Evolutionary conservation across 179 eudicot genomes (phyloP).

Genomic region (Beta corolliflora): DNA sequence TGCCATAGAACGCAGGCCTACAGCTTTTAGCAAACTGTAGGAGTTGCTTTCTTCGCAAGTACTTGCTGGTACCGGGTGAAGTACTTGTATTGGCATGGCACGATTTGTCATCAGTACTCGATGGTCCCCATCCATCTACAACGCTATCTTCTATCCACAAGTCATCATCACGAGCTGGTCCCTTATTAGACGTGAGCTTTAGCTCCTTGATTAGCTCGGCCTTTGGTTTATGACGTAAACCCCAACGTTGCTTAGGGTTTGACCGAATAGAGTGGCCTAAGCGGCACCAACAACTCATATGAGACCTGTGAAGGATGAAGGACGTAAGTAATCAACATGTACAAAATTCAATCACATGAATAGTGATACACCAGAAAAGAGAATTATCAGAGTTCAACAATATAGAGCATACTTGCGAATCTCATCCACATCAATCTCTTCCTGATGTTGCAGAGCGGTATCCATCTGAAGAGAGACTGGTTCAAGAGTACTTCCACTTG

Average conservation of each 20-base stretch:
- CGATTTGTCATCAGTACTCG: constrained; percentile 33
- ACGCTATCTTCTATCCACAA: constrained; percentile 46
- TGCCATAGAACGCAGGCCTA: constrained; percentile 95
- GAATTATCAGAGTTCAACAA: background rate
- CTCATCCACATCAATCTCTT: constrained; percentile 43
- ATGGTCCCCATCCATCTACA: constrained; percentile 60
- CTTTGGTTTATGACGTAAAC: constrained; percentile 72
- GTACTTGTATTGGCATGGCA: constrained; percentile 34
- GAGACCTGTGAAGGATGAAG: constrained; percentile 55
- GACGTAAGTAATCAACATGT: constrained; percentile 9
- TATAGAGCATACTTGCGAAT: constrained; percentile 55
- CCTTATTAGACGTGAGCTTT: constrained; percentile 56
- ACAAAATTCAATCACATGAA: background rate
- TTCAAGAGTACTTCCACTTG: constrained; percentile 27
- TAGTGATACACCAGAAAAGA: background rate
- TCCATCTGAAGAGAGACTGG: constrained; percentile 68
- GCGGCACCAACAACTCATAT: constrained; percentile 65
- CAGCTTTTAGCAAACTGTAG: constrained; percentile 89
- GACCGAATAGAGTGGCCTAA: constrained; percentile 57
- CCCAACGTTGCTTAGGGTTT: constrained; percentile 62
- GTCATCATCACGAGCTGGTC: constrained; percentile 50
- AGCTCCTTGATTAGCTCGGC: constrained; percentile 64
- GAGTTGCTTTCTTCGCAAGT: constrained; percentile 50
- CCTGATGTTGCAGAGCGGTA: constrained; percentile 51
- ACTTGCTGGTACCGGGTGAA: constrained; percentile 35